Conservation (phyloP, 371 early-diverging fungal species). For the Rhizopus arrhizus region DNA sequence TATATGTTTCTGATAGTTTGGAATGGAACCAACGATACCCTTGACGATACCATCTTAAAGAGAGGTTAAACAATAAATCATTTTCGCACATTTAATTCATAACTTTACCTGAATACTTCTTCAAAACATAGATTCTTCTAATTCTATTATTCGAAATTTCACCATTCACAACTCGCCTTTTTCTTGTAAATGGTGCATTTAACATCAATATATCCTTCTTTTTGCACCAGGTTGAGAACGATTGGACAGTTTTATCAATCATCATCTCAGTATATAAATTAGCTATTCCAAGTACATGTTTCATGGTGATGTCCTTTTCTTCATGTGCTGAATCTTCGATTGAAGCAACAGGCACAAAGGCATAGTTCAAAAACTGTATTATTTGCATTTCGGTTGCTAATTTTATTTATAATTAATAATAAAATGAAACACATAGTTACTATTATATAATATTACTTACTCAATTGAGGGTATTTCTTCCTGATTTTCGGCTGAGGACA, state of each 20-base stretch:
- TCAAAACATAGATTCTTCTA: slow-evolving; percentile 7
- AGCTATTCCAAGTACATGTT: not conserved
- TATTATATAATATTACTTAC: no score
- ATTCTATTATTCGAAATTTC: not conserved
- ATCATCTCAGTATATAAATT: slow-evolving; percentile 1
- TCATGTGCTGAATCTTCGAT: no score
- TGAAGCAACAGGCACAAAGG: no score
- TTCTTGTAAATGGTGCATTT: not conserved
- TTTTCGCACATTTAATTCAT: slow-evolving; percentile 4
- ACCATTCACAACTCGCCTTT: not conserved
- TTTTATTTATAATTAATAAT: no score
- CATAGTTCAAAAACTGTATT: no score
- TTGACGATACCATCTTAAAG: not conserved
- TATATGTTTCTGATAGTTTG: not conserved
- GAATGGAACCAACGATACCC: not conserved
- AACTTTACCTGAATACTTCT: slow-evolving; percentile 4
- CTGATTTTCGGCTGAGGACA: no score
- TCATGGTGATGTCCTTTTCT: not conserved
- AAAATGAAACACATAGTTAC: no score
- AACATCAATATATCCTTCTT: not conserved
- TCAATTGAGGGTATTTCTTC: no score
- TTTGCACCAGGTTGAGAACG: slow-evolving; percentile 9
- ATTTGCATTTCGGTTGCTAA: no score
- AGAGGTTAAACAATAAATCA: slow-evolving; percentile 8
- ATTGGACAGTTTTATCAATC: slow-evolving; percentile 1